Evolutionary conservation across 192 early-diverging fungal genomes (phyloP).

Genomic region (Neocallimastix lanati): DNA sequence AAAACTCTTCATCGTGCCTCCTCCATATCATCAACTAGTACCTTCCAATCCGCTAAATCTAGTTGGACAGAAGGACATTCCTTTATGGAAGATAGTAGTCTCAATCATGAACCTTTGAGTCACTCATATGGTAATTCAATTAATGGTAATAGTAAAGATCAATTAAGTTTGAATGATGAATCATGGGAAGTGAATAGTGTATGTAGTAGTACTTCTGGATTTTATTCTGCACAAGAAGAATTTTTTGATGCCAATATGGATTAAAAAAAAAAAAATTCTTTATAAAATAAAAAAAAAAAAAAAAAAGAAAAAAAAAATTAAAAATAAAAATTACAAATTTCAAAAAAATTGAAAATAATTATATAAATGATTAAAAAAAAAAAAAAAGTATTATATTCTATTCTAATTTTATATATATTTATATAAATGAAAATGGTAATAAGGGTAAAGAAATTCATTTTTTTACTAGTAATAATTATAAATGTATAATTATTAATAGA

Average conservation of each 20-base stretch:
- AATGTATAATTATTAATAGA: too few species aligned
- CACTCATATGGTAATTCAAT: too few species aligned
- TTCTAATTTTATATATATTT: too few species aligned
- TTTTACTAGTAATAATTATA: too few species aligned
- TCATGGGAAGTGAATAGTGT: background rate
- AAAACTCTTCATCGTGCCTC: background rate
- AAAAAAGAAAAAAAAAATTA: background rate
- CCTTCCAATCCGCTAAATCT: background rate
- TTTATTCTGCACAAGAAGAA: background rate
- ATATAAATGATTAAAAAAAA: too few species aligned
- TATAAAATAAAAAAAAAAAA: background rate
- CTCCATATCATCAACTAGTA: background rate
- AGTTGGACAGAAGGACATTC: background rate
- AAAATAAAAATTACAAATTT: too few species aligned
- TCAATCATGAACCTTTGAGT: too few species aligned
- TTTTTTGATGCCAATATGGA: background rate
- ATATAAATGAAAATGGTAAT: too few species aligned
- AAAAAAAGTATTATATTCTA: too few species aligned
- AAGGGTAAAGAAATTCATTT: too few species aligned
- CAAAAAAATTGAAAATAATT: too few species aligned
- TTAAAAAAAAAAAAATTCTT: background rate
- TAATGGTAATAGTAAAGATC: background rate
- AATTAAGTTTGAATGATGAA: background rate
- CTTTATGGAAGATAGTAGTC: background rate
- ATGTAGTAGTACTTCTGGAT: background rate